Percentiles rank a stretch among this genome's conserved stretches.
Conservation (phyloP, 805 yeast species). For the Kodamaea laetipori region DNA sequence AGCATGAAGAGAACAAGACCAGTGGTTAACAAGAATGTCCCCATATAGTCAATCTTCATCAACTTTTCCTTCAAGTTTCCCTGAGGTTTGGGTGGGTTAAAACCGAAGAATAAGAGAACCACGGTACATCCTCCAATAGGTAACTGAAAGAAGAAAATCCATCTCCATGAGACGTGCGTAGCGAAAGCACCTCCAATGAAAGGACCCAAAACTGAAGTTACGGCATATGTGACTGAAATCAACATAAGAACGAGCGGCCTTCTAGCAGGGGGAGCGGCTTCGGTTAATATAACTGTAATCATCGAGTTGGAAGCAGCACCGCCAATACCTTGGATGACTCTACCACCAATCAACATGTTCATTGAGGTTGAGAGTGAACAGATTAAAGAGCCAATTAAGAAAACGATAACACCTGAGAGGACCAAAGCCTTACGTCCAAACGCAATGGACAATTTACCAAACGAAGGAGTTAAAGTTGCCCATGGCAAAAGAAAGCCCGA, state of each 20-base stretch:
- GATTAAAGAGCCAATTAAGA: constrained; percentile 63
- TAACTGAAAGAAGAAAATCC: constrained; percentile 66
- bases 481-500: constrained; percentile 56
- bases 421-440: constrained; percentile 58
- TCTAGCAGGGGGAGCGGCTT: constrained; percentile 47
- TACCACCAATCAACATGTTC: constrained; percentile 67
- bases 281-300: constrained; percentile 58
- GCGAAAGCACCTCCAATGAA: constrained; percentile 68
- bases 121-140: constrained; percentile 62
- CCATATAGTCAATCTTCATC: constrained; percentile 49
- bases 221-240: constrained; percentile 46
- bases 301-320: constrained; percentile 67
- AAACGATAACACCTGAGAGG: constrained; percentile 50
- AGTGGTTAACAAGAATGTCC: constrained; percentile 44
- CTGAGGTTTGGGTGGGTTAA: constrained; percentile 49
- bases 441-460: constrained; percentile 58
- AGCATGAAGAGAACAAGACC: constrained; percentile 48
- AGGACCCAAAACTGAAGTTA: constrained; percentile 62
- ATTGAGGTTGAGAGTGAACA: constrained; percentile 57
- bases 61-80: constrained; percentile 42
- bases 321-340: constrained; percentile 72
- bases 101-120: constrained; percentile 38
- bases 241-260: constrained; percentile 42
- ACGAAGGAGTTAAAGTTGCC: constrained; percentile 54
- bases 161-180: constrained; percentile 64